These are phyloP conservation scores for Blastobotrys attinorum DNA, from an alignment of 805 yeast genomes.

Conservation along the genomic window DNA sequence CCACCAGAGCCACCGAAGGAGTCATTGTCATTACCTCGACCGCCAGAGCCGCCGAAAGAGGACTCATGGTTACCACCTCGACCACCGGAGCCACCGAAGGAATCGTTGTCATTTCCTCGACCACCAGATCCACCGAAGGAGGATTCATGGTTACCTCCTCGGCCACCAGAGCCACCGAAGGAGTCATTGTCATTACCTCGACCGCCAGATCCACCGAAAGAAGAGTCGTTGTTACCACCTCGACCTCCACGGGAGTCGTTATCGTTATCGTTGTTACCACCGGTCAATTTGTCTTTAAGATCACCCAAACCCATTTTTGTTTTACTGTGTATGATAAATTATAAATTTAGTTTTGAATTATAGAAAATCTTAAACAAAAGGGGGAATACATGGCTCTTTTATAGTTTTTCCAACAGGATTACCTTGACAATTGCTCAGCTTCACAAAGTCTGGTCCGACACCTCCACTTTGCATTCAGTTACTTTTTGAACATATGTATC, in stretches of 20 bases:
- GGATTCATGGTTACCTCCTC: neutral
- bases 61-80: neutral
- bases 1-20: neutral
- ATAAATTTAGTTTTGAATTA: no score
- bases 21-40: neutral
- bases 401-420: no score
- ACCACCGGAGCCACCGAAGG: neutral
- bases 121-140: neutral
- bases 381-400: no score
- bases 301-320: constrained; percentile 5
- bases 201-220: neutral
- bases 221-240: constrained; percentile 1
- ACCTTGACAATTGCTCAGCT: no score
- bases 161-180: neutral
- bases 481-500: no score
- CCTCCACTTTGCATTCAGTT: no score
- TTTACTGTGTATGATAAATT: no score
- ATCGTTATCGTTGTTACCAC: constrained; percentile 3
- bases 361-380: no score
- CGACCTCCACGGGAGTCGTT: neutral
- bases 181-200: constrained; percentile 6
- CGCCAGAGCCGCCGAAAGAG: neutral
- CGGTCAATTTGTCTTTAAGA: constrained; percentile 5
- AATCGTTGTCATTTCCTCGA: neutral
- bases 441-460: no score